phyloP scores from a whole-genome alignment of 805 yeast species.

The Lipomyces orientalis region DNA sequence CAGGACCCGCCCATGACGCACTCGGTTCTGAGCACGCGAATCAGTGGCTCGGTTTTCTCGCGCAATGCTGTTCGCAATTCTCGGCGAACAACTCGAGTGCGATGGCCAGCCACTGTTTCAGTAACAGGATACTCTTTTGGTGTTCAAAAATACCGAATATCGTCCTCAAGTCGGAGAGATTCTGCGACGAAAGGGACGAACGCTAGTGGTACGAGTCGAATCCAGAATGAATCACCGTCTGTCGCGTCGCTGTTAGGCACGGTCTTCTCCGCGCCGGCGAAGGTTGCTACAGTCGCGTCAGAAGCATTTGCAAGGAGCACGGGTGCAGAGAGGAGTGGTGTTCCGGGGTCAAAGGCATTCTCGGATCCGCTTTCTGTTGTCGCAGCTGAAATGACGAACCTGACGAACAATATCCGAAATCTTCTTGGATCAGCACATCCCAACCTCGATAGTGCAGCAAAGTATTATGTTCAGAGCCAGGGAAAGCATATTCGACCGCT shows the following conservation, averaged over 20 bases:
- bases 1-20: neutral
- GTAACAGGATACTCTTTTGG: slow-evolving; percentile 12
- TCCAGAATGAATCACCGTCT: neutral
- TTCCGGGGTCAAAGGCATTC: slow-evolving; percentile 22
- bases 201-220: neutral
- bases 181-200: neutral
- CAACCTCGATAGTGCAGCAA: slow-evolving; percentile 85
- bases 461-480: slow-evolving; percentile 93
- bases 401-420: slow-evolving; percentile 84
- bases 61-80: neutral
- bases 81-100: slow-evolving; percentile 1
- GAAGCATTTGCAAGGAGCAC: neutral
- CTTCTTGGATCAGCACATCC: slow-evolving; percentile 95
- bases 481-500: slow-evolving; percentile 95
- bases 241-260: slow-evolving; percentile 19
- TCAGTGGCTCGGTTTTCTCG: neutral
- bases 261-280: slow-evolving; percentile 12
- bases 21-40: neutral
- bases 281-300: slow-evolving; percentile 1
- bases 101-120: slow-evolving; percentile 16
- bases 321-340: slow-evolving; percentile 14
- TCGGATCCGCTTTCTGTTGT: slow-evolving; percentile 88
- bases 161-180: slow-evolving; percentile 7
- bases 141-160: slow-evolving; percentile 1
- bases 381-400: slow-evolving; percentile 86